A percentile compares a stretch with the other conserved stretches of the same genome.
Evolutionary conservation across 2,329 filamentous ascomycete genomes (phyloP).

Genomic region (Pseudogymnoascus sp.): DNA sequence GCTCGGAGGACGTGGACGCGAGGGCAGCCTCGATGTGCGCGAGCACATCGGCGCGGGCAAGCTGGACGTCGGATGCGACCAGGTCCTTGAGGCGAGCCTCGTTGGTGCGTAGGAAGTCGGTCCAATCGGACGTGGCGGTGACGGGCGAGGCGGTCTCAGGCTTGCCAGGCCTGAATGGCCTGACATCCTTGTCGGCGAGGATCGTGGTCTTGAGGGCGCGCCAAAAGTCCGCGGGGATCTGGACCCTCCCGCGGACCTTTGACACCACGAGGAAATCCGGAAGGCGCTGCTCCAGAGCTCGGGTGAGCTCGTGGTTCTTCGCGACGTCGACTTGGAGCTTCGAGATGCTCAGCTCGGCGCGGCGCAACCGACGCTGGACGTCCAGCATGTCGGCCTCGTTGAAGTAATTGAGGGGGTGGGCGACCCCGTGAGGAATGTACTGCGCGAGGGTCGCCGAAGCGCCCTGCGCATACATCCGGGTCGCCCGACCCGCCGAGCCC

Average conservation of each 20-base stretch:
- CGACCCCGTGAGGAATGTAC: constrained; percentile 19
- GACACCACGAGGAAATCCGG: constrained; percentile 51
- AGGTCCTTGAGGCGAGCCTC: constrained; percentile 35
- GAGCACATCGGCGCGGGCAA: constrained; percentile 15
- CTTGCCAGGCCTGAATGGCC: neutral
- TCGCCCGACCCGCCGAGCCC: neutral
- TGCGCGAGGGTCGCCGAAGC: constrained; percentile 14
- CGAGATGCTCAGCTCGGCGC: constrained; percentile 3
- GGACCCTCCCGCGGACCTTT: constrained; percentile 41
- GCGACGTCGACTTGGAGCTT: constrained; percentile 20
- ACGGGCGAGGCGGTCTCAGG: neutral
- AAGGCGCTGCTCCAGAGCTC: constrained; percentile 38
- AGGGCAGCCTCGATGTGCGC: neutral
- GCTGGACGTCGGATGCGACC: constrained; percentile 30
- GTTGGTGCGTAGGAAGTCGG: constrained; percentile 39
- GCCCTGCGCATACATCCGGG: neutral
- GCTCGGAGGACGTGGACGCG: neutral
- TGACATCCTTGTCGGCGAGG: constrained; percentile 31
- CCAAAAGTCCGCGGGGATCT: constrained; percentile 57
- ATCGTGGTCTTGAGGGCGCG: constrained; percentile 51
- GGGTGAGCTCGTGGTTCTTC: constrained; percentile 27
- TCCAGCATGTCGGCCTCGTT: constrained; percentile 16
- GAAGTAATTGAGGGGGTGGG: constrained; percentile 16
- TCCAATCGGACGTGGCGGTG: constrained; percentile 13
- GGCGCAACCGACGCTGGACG: constrained; percentile 18